Percentiles rank a stretch among this genome's conserved stretches.
These are phyloP conservation scores for Groenewaldozyma salmanticensis DNA, from an alignment of 805 yeast genomes.

Conservation along the genomic window DNA sequence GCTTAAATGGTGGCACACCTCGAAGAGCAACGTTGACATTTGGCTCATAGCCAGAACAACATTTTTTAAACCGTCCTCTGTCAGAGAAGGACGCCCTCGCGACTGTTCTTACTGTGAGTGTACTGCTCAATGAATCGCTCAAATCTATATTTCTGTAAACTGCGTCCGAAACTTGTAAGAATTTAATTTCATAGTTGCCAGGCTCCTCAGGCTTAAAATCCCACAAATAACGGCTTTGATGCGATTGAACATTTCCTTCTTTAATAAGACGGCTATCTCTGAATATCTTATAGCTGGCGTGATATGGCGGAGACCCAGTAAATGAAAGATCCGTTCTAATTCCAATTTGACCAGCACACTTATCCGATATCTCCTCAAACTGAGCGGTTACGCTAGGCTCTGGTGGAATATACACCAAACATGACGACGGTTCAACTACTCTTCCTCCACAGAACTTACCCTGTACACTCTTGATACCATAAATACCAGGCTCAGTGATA, in stretches of 20 bases:
- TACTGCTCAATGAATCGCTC: slow-evolving; percentile 13
- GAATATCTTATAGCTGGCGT: slow-evolving; percentile 47
- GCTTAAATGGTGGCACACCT: slow-evolving; percentile 73
- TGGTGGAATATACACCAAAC: slow-evolving; percentile 49
- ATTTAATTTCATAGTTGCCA: slow-evolving; percentile 71
- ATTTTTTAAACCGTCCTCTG: slow-evolving; percentile 16
- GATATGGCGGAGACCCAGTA: slow-evolving; percentile 77
- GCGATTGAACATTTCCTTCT: slow-evolving; percentile 23
- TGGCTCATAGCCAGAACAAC: slow-evolving; percentile 41
- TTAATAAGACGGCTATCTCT: slow-evolving; percentile 27
- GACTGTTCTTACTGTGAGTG: slow-evolving; percentile 28
- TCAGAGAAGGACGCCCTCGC: slow-evolving; percentile 32
- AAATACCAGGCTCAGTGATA: slow-evolving; percentile 52
- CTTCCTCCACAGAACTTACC: slow-evolving; percentile 63
- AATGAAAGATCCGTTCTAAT: slow-evolving; percentile 59
- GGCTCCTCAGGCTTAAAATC: slow-evolving; percentile 69
- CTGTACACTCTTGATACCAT: slow-evolving; percentile 41
- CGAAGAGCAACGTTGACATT: slow-evolving; percentile 48
- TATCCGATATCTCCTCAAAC: slow-evolving; percentile 57
- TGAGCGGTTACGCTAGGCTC: slow-evolving; percentile 38
- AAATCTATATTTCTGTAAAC: slow-evolving; percentile 37
- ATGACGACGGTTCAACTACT: slow-evolving; percentile 44
- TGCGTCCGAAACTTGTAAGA: slow-evolving; percentile 54
- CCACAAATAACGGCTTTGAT: slow-evolving; percentile 41
- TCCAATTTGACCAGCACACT: slow-evolving; percentile 90